These are phyloP conservation scores for Huiozyma sinensis DNA, from an alignment of 805 yeast species.

Conservation along the genomic window DNA sequence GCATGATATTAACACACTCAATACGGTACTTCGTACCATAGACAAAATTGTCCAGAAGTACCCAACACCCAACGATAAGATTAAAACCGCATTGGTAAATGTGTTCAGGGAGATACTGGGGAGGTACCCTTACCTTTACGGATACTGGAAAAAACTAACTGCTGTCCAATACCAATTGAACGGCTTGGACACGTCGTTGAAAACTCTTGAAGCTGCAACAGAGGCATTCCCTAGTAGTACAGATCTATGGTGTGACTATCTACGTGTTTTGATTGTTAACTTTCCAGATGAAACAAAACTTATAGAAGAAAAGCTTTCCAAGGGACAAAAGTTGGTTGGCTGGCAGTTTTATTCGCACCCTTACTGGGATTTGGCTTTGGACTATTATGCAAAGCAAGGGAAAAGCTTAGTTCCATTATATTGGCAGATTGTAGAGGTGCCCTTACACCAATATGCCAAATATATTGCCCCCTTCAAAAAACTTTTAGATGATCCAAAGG, in stretches of 20 bases:
- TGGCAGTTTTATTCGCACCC: constrained; percentile 64
- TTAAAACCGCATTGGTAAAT: constrained; percentile 11
- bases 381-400: constrained; percentile 39
- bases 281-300: constrained; percentile 23
- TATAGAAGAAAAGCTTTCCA: constrained; percentile 35
- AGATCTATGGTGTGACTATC: constrained; percentile 61
- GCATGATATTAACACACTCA: constrained; percentile 33
- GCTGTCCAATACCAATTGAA: constrained; percentile 44
- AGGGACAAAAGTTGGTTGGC: constrained; percentile 48
- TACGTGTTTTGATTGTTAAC: constrained; percentile 41
- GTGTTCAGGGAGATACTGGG: constrained; percentile 36
- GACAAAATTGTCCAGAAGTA: constrained; percentile 28
- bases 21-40: constrained; percentile 27
- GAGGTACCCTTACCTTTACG: constrained; percentile 47
- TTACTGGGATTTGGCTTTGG: constrained; percentile 72
- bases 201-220: constrained; percentile 35
- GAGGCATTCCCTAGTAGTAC: constrained; percentile 44
- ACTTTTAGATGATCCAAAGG: constrained; percentile 12
- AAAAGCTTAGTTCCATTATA: constrained; percentile 33
- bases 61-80: constrained; percentile 23
- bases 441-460: constrained; percentile 78
- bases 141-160: constrained; percentile 54
- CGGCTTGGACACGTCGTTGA: constrained; percentile 43
- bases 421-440: constrained; percentile 41
- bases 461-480: constrained; percentile 46